These are phyloP conservation scores for Cyclocybe cylindracea DNA, from an alignment of 768 basidiomycete species.

Conservation along the genomic window DNA sequence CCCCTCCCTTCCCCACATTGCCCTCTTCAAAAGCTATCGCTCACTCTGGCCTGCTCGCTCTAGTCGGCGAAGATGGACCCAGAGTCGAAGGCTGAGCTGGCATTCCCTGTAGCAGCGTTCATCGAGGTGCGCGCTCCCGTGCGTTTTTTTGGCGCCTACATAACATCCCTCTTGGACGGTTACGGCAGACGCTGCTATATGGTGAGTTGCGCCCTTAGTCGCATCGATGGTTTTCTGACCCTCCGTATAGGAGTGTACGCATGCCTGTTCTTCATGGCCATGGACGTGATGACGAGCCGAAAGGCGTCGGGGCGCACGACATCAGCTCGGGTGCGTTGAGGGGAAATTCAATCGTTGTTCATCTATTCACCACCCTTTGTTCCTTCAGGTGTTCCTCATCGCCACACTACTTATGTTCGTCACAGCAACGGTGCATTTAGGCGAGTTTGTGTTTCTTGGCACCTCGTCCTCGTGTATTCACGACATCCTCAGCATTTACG, in stretches of 20 bases:
- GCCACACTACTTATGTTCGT: constrained; percentile 24
- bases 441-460: constrained; percentile 8
- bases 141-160: not conserved
- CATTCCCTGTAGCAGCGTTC: constrained; percentile 2
- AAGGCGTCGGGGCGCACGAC: not conserved
- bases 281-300: constrained; percentile 9
- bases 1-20: no score
- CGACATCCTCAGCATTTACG: constrained; percentile 6
- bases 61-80: not conserved
- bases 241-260: constrained; percentile 10
- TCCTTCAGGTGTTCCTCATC: constrained; percentile 21
- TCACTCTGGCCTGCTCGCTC: no score
- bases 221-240: not conserved
- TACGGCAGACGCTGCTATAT: constrained; percentile 3
- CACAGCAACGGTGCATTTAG: constrained; percentile 23
- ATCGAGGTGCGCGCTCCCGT: constrained; percentile 1
- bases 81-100: not conserved
- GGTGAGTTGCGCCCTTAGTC: not conserved
- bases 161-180: not conserved
- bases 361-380: not conserved
- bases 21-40: no score
- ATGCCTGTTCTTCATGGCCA: constrained; percentile 11
- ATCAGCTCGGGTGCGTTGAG: not conserved
- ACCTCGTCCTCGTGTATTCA: not conserved
- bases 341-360: not conserved